Evolutionary conservation across 257 asterid genomes (phyloP), one percentile per base, ranked within the genome.

Genomic region (Marsdenia floribunda): DNA sequence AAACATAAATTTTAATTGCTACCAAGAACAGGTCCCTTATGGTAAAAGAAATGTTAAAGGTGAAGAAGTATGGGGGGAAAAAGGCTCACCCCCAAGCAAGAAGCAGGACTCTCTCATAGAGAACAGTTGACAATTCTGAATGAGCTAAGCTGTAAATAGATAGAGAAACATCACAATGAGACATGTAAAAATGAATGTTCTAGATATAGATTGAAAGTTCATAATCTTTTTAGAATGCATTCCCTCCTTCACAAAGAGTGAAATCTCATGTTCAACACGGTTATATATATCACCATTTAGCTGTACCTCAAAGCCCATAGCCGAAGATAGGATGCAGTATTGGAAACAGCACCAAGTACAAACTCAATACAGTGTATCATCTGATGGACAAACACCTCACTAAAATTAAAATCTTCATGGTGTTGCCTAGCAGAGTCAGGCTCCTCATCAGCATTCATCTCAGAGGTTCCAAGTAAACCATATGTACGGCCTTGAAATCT

Each of bases 281-380:
- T 55, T 55, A 1, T n/a, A 3, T 15, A 65, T 37, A 69, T 42
- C 73, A 79, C 26, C 42, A 73, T 22, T 19, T 12, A 80, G 50
- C 71, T 52, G 26, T 75, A 93, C 98, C 98, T 93, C 83, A 93
- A 85, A 69, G 97, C 98, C 98, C 98, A 93, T 46, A 93, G 88
- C 77, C 97, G 90, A 77, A 91, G 98, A 81, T 93, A 93, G 49
- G 98, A 93, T 47, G 98, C 97, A 72, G 98, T 93, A 77, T 93
- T 93, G 73, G 98, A 91, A 79, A 93, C 98, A 52, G 98, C 97
- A 72, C 98, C 98, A 69, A 93, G 91, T 44, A 93, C 96, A 72
- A 93, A 93, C 86, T 93, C 98, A 73, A 93, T 93, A 73, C 96
- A 71, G 74, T 93, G 98, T 87, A 93, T 93, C 98, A 91, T 91